Conservation (phyloP, 2,329 filamentous ascomycete genomes). For the Penicillium oxalicum region DNA sequence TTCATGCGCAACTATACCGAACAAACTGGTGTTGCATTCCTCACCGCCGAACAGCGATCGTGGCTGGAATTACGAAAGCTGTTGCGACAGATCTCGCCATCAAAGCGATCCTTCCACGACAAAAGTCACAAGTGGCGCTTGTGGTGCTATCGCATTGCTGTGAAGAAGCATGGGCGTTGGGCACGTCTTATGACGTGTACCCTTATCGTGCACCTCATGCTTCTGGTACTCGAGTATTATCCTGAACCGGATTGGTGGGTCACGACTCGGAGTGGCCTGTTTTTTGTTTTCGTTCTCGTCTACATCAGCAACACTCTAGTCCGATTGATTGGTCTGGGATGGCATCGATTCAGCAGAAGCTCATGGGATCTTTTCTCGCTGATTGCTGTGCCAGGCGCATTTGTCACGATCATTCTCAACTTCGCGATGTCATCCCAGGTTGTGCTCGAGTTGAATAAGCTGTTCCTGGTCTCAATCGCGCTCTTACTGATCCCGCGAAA, state of each 20-base stretch:
- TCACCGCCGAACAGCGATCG: conserved; percentile 91
- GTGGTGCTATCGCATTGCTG: conserved; percentile 91
- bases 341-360: conserved; percentile 84
- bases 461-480: conserved; percentile 85
- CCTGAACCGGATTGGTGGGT: conserved; percentile 69
- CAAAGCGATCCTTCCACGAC: conserved; percentile 79
- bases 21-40: conserved; percentile 91
- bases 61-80: conserved; percentile 95
- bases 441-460: conserved; percentile 84
- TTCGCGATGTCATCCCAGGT: conserved; percentile 53
- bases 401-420: conserved; percentile 70
- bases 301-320: conserved; percentile 79
- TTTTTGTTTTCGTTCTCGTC: conserved; percentile 72
- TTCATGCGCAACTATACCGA: conserved; percentile 99
- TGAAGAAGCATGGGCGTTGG: conserved; percentile 91
- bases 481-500: conserved; percentile 91
- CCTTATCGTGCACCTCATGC: conserved; percentile 72
- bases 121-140: conserved; percentile 73
- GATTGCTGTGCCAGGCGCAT: conserved; percentile 69
- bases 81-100: conserved; percentile 85
- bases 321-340: conserved; percentile 80
- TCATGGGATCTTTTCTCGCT: conserved; percentile 94
- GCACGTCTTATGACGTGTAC: conserved; percentile 73
- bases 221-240: conserved; percentile 82
- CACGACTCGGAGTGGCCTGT: conserved; percentile 61